Percentiles rank a stretch among this genome's conserved stretches.
These are phyloP conservation scores for Pseudisothecium myosuroides DNA, from an alignment of 225 moss, liverwort and hornwort species.

Conservation along the genomic window DNA sequence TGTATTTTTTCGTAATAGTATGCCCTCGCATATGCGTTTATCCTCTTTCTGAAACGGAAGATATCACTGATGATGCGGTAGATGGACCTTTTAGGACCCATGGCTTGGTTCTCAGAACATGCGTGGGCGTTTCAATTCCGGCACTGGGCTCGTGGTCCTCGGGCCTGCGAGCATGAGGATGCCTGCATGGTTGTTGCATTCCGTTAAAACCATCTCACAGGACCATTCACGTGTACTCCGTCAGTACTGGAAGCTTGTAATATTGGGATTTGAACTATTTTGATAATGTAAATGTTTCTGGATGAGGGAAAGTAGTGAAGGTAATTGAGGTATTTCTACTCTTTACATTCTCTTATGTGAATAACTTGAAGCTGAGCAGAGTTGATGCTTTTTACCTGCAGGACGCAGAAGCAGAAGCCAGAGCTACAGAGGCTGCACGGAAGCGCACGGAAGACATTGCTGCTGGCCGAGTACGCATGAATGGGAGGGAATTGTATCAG, in stretches of 20 bases:
- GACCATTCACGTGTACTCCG: background rate
- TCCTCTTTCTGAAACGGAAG: background rate
- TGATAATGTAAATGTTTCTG: background rate
- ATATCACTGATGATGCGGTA: background rate
- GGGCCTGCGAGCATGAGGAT: background rate
- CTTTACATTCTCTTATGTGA: background rate
- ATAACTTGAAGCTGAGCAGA: background rate
- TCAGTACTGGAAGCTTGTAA: background rate
- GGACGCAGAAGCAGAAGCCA: conserved; percentile 67
- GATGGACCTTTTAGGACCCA: background rate
- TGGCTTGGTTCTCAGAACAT: background rate
- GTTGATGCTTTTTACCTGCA: background rate
- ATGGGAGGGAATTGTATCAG: conserved; percentile 62
- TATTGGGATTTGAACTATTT: background rate
- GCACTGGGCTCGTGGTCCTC: background rate
- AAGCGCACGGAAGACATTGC: conserved; percentile 66
- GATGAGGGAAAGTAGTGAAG: background rate
- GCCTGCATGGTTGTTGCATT: background rate
- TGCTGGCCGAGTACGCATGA: conserved; percentile 71
- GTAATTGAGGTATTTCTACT: background rate
- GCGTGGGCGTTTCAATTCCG: background rate
- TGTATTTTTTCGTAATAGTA: background rate
- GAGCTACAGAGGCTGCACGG: conserved; percentile 54
- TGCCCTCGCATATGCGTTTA: background rate
- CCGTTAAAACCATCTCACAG: background rate